Percentiles rank a stretch among this genome's conserved stretches.
These are phyloP conservation scores for Diaporthe batatas DNA, from an alignment of 2,329 filamentous ascomycete genomes.

Conservation along the genomic window DNA sequence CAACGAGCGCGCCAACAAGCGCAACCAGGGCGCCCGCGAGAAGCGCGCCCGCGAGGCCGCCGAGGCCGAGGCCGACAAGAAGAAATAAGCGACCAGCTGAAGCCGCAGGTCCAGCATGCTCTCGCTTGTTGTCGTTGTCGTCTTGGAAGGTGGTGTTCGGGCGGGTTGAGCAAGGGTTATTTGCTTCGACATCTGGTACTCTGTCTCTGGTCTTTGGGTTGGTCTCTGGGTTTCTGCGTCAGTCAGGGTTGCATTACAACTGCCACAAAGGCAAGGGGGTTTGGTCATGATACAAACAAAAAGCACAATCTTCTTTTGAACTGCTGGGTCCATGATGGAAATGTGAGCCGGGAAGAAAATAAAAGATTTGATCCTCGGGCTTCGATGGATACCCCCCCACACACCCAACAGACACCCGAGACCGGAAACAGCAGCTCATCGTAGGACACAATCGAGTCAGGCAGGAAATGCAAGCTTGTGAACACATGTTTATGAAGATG, in stretches of 20 bases:
- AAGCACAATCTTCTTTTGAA: conserved; percentile 3
- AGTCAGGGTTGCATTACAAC: conserved; percentile 42
- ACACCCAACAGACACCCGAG: conserved; percentile 18
- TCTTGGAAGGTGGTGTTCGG: conserved; percentile 22
- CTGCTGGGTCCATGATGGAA: conserved; percentile 29
- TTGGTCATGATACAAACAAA: conserved; percentile 43
- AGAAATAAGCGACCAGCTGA: conserved; percentile 71
- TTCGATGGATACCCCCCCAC: conserved; percentile 27
- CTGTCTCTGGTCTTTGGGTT: conserved; percentile 44
- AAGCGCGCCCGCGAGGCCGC: conserved; percentile 93
- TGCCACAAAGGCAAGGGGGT: conserved; percentile 35
- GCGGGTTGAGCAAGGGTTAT: conserved; percentile 31
- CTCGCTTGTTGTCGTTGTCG: conserved; percentile 11
- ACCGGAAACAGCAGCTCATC: conserved; percentile 27
- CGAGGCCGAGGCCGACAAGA: conserved; percentile 84
- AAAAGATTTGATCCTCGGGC: conserved; percentile 36
- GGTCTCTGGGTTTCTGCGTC: conserved; percentile 44
- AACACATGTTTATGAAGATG: neutral
- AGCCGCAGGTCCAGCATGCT: neutral
- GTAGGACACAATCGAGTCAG: conserved; percentile 18
- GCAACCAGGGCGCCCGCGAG: conserved; percentile 86
- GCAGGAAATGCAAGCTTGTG: conserved; percentile 30
- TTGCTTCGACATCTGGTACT: conserved; percentile 43
- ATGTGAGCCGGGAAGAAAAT: conserved; percentile 27
- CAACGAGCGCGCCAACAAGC: conserved; percentile 84